phyloP scores from a whole-genome alignment of 2,329 filamentous ascomycete species.

The Xylariaceae sp. region DNA sequence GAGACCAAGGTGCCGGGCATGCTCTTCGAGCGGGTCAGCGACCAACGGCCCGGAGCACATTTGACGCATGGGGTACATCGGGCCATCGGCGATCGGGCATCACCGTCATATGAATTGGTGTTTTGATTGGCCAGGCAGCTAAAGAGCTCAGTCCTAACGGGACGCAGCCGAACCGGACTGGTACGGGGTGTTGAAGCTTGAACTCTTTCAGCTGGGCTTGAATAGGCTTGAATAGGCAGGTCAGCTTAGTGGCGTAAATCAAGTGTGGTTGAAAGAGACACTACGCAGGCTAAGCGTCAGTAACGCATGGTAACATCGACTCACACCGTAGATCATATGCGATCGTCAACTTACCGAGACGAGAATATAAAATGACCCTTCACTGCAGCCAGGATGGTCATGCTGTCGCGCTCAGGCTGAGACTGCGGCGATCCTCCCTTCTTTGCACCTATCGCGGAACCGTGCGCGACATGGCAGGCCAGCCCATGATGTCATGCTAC shows the following conservation, averaged over 20 bases:
- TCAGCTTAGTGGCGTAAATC: background rate
- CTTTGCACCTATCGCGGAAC: background rate
- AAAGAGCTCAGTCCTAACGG: background rate
- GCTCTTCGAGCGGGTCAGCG: background rate
- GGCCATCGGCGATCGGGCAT: background rate
- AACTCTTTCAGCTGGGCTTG: background rate
- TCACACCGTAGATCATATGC: background rate
- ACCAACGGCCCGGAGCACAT: background rate
- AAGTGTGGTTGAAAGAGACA: background rate
- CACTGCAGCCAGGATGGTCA: background rate
- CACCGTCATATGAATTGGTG: background rate
- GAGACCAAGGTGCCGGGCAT: background rate
- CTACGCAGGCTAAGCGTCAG: slow-evolving; percentile 2
- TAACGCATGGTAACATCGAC: background rate
- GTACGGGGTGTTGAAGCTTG: background rate
- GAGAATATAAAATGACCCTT: background rate
- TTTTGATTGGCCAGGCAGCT: background rate
- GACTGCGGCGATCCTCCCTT: background rate
- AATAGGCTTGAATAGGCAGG: background rate
- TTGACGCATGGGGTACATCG: background rate
- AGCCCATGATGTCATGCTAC: slow-evolving; percentile 16
- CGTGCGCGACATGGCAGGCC: background rate
- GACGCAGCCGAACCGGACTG: background rate
- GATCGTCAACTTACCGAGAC: slow-evolving; percentile 6
- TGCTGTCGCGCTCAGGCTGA: background rate